Base-by-base conservation (phyloP, 495 filamentous ascomycete genomes). In the Hypoxylon fuscum region DNA sequence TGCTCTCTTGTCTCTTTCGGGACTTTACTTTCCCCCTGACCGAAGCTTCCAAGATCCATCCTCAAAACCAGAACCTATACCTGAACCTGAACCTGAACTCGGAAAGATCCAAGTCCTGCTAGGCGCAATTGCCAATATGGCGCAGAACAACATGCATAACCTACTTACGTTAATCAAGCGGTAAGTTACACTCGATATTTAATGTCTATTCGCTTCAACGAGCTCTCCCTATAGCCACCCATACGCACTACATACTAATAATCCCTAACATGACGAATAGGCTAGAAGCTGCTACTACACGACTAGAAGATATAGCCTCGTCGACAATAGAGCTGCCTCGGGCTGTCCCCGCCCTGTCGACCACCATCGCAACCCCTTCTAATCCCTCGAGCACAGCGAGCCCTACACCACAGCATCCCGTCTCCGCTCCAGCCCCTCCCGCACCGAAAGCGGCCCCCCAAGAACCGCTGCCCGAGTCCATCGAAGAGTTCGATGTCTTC, bases 91-190 rank as follows among this genome's bases (percentile, higher is more conserved):
- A 58, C 38, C 20, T 35, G 18, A 42, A 23, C 1, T 35, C 35
- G 18, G n/a, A 23, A 41, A 46, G 42, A n/a, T n/a, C n/a, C n/a
- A n/a, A n/a, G n/a, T n/a, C n/a, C n/a, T n/a, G n/a, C n/a, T n/a
- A n/a, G 25, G 34, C 51, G 22, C 47, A 46, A 55, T 41, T 51
- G 62, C 68, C 76, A 76, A 49, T 54, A 83, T 85, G 76, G 77
- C 83, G 46, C 74, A 81, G 25, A 82, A 79, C 52, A 89, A 92
- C 69, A 96, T 98, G 90, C 88, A 98, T 81, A 97, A 97, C 73
- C 78, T 98, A 58, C 95, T 92, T 38, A 98, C 95, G 50, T 84
- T 98, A 66, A 97, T 98, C 82, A 98, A 98, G 85, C 87, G 95
- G 95, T 98, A 84, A 68, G 85, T 55, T 14, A 43, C 47, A 31